Conservation (phyloP, 345 rosid species). For the sweet orange (Citrus sinensis) region DNA sequence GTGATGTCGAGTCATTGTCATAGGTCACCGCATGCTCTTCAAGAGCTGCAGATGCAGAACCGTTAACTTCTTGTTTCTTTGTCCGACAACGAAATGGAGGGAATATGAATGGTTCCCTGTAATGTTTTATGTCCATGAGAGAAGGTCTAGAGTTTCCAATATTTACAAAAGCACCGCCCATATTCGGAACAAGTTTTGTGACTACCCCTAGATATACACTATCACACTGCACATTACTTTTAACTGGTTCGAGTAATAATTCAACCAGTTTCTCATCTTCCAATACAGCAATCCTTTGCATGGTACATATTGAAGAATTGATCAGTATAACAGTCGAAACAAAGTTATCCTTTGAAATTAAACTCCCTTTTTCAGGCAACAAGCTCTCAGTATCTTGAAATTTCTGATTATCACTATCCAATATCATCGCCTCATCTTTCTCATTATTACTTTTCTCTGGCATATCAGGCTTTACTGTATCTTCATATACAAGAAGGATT, state of each 20-base stretch:
- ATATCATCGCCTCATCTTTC: conserved; percentile 24
- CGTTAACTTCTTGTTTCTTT: conserved; percentile 42
- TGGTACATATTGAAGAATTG: conserved; percentile 85
- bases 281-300: conserved; percentile 95
- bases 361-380: conserved; percentile 44
- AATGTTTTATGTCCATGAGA: conserved; percentile 79
- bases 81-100: conserved; percentile 68
- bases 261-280: conserved; percentile 91
- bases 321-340: conserved; percentile 64
- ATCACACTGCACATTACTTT: conserved; percentile 85
- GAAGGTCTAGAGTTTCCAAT: conserved; percentile 81
- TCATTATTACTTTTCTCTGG: conserved; percentile 24
- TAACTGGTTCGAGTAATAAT: conserved; percentile 87
- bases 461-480: conserved; percentile 25
- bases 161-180: conserved; percentile 99
- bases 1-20: conserved; percentile 28
- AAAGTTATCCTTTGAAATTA: conserved; percentile 40
- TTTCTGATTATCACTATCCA: conserved; percentile 33
- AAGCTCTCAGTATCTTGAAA: conserved; percentile 35
- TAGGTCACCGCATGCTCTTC: conserved; percentile 34
- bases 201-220: conserved; percentile 86
- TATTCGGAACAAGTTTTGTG: conserved; percentile 80
- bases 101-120: conserved; percentile 79
- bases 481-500: conserved; percentile 19
- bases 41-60: conserved; percentile 30